phyloP scores from a whole-genome alignment of 192 early-diverging fungal genomes.

The Backusella psychrophila region DNA sequence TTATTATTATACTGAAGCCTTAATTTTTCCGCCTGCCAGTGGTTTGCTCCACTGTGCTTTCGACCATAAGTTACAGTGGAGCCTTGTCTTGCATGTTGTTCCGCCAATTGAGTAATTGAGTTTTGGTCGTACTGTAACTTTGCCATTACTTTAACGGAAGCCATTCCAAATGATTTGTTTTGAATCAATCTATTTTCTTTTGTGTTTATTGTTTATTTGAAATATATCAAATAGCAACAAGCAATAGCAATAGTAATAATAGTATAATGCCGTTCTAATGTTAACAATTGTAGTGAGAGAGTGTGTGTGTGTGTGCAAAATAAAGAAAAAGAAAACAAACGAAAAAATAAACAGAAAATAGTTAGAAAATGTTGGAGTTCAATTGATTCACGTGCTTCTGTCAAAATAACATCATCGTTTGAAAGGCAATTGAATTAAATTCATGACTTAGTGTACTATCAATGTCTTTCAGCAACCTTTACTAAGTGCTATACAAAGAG shows the following conservation, averaged over 20 bases:
- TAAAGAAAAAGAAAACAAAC: not conserved
- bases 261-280: not conserved
- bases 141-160: slow-evolving; percentile 28
- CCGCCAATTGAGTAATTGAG: slow-evolving; percentile 27
- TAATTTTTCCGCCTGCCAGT: slow-evolving; percentile 4
- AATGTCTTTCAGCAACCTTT: too few relatives aligned
- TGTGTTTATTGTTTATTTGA: not conserved
- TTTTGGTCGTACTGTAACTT: slow-evolving; percentile 29
- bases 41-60: not conserved
- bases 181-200: not conserved
- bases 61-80: slow-evolving; percentile 4
- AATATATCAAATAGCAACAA: not conserved
- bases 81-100: slow-evolving; percentile 24
- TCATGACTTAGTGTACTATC: too few relatives aligned
- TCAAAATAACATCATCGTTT: too few relatives aligned
- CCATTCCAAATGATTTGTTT: slow-evolving; percentile 13
- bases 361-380: too few relatives aligned
- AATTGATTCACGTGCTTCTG: too few relatives aligned
- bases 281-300: not conserved
- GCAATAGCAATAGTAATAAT: not conserved
- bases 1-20: not conserved
- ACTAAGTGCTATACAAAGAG: too few relatives aligned
- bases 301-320: not conserved
- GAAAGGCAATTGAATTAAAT: too few relatives aligned
- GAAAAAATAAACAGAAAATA: not conserved